These are phyloP conservation scores for Zizania latifolia DNA, from an alignment of 176 grass and related monocot genomes.

Conservation along the genomic window DNA sequence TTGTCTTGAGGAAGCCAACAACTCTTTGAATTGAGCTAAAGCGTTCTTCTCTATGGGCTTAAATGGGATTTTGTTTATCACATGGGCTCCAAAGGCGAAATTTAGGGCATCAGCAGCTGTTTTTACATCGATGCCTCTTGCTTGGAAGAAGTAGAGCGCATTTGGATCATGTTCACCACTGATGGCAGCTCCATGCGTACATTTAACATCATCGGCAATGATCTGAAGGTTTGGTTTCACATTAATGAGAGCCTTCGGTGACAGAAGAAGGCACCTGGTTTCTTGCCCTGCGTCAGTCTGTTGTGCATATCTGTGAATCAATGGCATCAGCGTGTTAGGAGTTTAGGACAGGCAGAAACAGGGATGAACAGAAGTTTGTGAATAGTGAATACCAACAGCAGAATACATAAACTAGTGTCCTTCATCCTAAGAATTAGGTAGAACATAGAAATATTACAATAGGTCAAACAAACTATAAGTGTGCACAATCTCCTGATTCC, in stretches of 20 bases:
- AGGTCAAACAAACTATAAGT: not conserved
- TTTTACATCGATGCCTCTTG: slow-evolving; percentile 57
- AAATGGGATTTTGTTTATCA: slow-evolving; percentile 72
- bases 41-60: slow-evolving; percentile 51
- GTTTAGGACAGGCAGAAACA: not conserved
- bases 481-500: not conserved
- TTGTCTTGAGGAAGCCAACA: slow-evolving; percentile 37
- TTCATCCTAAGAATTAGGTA: too few species aligned
- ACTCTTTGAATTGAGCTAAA: slow-evolving; percentile 41
- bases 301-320: slow-evolving; percentile 61
- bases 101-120: slow-evolving; percentile 73
- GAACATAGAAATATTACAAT: too few species aligned
- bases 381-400: not conserved
- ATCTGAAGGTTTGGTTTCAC: slow-evolving; percentile 98
- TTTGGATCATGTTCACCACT: slow-evolving; percentile 83
- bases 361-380: not conserved
- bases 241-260: slow-evolving; percentile 73
- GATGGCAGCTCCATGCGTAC: slow-evolving; percentile 89
- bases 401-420: not conserved
- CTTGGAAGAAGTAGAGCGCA: slow-evolving; percentile 80
- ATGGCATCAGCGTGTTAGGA: not conserved
- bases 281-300: slow-evolving; percentile 86
- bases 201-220: slow-evolving; percentile 89
- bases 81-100: slow-evolving; percentile 77
- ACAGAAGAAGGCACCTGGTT: slow-evolving; percentile 73